phyloP scores from a whole-genome alignment of 768 basidiomycete species.

The Mycena indigotica region DNA sequence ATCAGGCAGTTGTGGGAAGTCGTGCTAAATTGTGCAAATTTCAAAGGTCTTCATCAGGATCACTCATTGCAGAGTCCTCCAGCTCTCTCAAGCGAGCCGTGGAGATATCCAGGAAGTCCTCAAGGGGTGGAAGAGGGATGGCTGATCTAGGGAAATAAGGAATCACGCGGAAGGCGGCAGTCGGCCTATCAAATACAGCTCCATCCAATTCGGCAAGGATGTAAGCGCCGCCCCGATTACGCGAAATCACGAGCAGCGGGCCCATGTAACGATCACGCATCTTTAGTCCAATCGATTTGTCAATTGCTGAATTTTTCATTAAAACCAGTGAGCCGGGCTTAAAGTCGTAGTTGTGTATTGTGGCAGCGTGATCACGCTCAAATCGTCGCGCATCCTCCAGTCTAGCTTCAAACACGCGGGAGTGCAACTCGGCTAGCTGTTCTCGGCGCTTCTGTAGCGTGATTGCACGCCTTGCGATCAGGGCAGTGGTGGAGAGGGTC shows the following conservation, averaged over 20 bases:
- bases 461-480: not conserved
- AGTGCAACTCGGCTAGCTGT: not conserved
- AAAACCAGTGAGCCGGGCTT: conserved; percentile 25
- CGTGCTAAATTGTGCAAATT: too few relatives aligned
- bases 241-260: conserved; percentile 23
- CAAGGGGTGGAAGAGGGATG: conserved; percentile 2
- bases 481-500: not conserved
- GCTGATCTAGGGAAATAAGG: conserved; percentile 7
- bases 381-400: not conserved
- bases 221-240: conserved; percentile 10
- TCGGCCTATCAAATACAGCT: not conserved
- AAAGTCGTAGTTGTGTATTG: conserved; percentile 13
- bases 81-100: not conserved
- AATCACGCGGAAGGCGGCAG: conserved; percentile 6
- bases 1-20: too few relatives aligned
- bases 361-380: conserved; percentile 3
- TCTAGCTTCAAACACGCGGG: not conserved
- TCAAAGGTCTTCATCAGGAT: not conserved
- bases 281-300: conserved; percentile 24
- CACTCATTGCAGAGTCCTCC: not conserved
- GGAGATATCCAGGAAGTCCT: not conserved
- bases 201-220: conserved; percentile 9
- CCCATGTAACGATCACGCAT: conserved; percentile 24
- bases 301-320: conserved; percentile 23
- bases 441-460: conserved; percentile 5